A percentile compares a stretch with the other conserved stretches of the same genome.
Conservation (phyloP, 441 rosid species). For the Gossypium davidsonii region DNA sequence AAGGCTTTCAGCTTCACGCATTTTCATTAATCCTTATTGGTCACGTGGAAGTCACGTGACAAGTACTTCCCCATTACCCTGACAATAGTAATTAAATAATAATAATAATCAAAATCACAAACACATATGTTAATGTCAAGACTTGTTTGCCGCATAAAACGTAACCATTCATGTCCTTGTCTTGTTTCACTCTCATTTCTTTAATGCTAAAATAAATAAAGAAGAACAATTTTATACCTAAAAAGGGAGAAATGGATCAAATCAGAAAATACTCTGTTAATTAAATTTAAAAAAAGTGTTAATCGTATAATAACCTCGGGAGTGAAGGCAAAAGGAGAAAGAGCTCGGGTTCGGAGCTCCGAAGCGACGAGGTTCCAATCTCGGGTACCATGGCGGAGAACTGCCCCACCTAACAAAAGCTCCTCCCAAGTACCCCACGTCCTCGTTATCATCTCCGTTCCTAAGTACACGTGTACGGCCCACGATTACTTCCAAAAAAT, state of each 20-base stretch:
- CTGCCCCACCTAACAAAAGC: conserved; percentile 81
- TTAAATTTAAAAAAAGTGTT: not conserved
- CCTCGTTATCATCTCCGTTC: conserved; percentile 28
- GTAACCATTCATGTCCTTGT: not conserved
- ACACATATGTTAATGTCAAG: conserved; percentile 22
- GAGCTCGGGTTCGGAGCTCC: conserved; percentile 68
- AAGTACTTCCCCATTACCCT: not conserved
- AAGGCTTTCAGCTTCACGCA: not conserved
- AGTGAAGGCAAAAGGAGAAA: conserved; percentile 43
- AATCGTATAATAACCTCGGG: conserved; percentile 51
- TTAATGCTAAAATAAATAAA: not conserved
- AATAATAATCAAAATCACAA: conserved; percentile 4
- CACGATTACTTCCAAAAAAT: not conserved
- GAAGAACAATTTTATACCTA: not conserved
- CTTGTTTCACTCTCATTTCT: not conserved
- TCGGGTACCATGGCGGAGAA: conserved; percentile 73
- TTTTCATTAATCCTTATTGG: not conserved
- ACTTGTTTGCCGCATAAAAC: conserved; percentile 3
- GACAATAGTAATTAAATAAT: not conserved
- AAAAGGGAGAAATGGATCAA: not conserved
- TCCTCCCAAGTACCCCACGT: conserved; percentile 95
- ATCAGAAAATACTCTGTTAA: not conserved
- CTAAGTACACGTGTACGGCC: conserved; percentile 37
- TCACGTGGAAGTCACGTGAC: not conserved
- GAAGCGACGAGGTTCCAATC: conserved; percentile 69